phyloP scores from a whole-genome alignment of 2,329 filamentous ascomycete species.

The Trichoderma asperellum region DNA sequence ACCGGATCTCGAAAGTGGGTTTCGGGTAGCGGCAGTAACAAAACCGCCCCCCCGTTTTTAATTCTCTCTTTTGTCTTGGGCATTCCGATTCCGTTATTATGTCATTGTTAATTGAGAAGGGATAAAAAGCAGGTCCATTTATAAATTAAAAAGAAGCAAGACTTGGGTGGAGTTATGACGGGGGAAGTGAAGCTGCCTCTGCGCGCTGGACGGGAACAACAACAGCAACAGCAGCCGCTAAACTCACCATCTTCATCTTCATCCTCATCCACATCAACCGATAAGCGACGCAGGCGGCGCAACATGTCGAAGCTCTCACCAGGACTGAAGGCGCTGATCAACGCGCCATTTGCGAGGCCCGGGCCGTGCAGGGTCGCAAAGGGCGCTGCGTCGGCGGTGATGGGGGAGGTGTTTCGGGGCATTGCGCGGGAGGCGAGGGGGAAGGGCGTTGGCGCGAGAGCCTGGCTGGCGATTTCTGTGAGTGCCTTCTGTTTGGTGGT shows the following conservation, averaged over 20 bases:
- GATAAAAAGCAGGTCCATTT: background rate
- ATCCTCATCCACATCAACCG: background rate
- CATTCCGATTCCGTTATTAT: background rate
- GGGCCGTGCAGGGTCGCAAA: slow-evolving; percentile 47
- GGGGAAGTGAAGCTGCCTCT: background rate
- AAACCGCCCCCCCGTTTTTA: background rate
- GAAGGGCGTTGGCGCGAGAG: slow-evolving; percentile 64
- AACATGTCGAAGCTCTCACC: slow-evolving; percentile 75
- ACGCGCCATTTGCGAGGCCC: slow-evolving; percentile 67
- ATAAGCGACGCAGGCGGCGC: slow-evolving; percentile 2
- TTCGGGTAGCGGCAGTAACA: background rate
- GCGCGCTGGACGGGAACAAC: background rate
- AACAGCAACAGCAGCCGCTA: background rate
- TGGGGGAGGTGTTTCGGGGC: slow-evolving; percentile 65
- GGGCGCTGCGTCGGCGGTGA: slow-evolving; percentile 64
- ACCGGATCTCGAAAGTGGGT: background rate
- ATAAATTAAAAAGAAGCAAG: background rate
- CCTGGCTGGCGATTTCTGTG: slow-evolving; percentile 71
- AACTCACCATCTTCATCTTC: background rate
- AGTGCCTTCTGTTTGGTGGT: slow-evolving; percentile 28
- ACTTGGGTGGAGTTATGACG: background rate
- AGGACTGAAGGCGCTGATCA: slow-evolving; percentile 73
- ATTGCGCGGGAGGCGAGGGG: slow-evolving; percentile 66
- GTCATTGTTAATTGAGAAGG: background rate
- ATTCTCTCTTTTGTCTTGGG: background rate